Base-by-base conservation (phyloP, 2,329 filamentous ascomycete species). In the Paecilomyces sp. region DNA sequence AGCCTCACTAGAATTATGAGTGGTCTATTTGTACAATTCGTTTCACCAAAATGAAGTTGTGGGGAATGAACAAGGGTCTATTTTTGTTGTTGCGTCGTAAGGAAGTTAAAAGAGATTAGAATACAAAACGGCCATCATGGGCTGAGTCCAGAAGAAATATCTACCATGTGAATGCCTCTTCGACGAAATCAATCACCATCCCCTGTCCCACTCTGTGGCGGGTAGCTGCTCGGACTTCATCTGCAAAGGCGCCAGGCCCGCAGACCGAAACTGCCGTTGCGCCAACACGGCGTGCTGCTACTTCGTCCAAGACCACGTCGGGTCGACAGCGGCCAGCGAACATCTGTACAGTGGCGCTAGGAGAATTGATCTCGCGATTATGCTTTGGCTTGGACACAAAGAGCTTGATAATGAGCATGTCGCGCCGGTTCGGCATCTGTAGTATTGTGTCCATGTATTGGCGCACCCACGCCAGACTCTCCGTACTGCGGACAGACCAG, bases 401-500 rank as follows among this genome's bases (percentile, higher is more conserved):
- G 3, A 88, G 77, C 66, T 84, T 81, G 61, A 88, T 82, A 56
- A 79, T 79, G 12, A 88, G 78, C 15, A 85, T 77, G 30, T 87
- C 81, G 59, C 83, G 78, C 7, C 85, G 81, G 11, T 79, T 77
- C 2, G 84, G 83, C 73, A 87, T 81, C 25, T 79, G 77, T 41
- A 88, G 76, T 62, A 88, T 84, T 66, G 83, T 76, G 70, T 87
- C 84, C 85, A 88, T 88, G 82, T 83, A 88, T 1, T 79, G 76
- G 8, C 81, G 80, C n/a, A 87, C 80, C 85, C 85, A 88, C 66
- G 83, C 79, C 15, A 88, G 79, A 57, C 81, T 79, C 59, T 88
- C 85, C 3, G 81, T 81, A 60, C 80, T 82, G 8, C 84, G 83
- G 24, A 88, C 81, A 3, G 81, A 82, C 85, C 85, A 88, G 67